These are phyloP conservation scores for Evansstolkia leycettana DNA, from an alignment of 495 filamentous ascomycete genomes.

Conservation along the genomic window DNA sequence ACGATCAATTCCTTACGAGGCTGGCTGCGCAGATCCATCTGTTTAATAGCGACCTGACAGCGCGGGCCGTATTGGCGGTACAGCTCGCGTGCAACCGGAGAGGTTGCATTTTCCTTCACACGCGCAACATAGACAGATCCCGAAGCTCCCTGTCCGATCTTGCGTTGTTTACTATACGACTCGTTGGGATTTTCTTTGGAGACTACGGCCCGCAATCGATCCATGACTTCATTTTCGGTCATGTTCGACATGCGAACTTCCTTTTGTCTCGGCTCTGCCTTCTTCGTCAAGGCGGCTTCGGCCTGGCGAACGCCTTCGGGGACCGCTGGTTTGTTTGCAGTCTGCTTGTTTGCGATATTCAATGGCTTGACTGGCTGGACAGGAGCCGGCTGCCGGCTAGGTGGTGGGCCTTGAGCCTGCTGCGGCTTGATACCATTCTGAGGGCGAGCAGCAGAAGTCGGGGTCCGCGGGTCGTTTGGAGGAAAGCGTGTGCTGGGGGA, in stretches of 20 bases:
- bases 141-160: conserved; percentile 96
- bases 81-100: conserved; percentile 50
- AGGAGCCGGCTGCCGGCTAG: conserved; percentile 47
- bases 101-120: conserved; percentile 63
- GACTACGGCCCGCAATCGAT: conserved; percentile 80
- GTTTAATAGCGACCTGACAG: conserved; percentile 91
- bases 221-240: conserved; percentile 95
- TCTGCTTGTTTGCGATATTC: conserved; percentile 75
- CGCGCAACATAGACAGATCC: conserved; percentile 97
- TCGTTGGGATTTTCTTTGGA: conserved; percentile 84
- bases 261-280: conserved; percentile 65
- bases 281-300: conserved; percentile 67
- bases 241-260: conserved; percentile 95
- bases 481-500: conserved; percentile 25
- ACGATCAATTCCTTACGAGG: conserved; percentile 97
- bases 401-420: conserved; percentile 30
- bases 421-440: conserved; percentile 22
- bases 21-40: conserved; percentile 97
- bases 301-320: conserved; percentile 54
- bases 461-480: conserved; percentile 26
- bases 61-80: conserved; percentile 56
- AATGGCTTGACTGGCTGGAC: conserved; percentile 70
- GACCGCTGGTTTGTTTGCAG: conserved; percentile 31
- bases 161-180: conserved; percentile 96
- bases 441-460: conserved; percentile 33